These are phyloP conservation scores for Lentinula guzmanii DNA, from an alignment of 768 basidiomycete species.

Conservation along the genomic window DNA sequence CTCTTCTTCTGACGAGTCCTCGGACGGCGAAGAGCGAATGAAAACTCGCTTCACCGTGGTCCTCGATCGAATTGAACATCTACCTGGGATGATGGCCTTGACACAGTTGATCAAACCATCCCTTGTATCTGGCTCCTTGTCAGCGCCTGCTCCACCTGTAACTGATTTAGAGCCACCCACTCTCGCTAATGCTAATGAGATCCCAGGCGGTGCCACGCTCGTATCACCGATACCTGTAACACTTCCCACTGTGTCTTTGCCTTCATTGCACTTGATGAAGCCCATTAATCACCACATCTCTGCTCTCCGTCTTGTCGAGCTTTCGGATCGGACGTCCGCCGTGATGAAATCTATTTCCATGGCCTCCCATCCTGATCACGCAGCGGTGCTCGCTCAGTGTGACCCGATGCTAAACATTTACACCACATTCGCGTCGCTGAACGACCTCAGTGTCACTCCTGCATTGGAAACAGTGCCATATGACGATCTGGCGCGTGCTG, in stretches of 20 bases:
- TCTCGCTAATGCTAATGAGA: not conserved
- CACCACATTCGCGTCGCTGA: constrained; percentile 70
- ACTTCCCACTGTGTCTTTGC: not conserved
- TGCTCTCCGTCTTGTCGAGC: constrained; percentile 80
- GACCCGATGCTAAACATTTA: constrained; percentile 73
- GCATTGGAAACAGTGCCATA: constrained; percentile 70
- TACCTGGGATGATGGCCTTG: constrained; percentile 87
- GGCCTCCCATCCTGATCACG: constrained; percentile 40
- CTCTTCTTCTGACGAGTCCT: not conserved
- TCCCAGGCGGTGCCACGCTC: not conserved
- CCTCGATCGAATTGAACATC: constrained; percentile 83
- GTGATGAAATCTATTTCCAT: constrained; percentile 75
- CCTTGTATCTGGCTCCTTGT: constrained; percentile 7
- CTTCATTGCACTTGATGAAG: not conserved
- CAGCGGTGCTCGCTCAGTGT: constrained; percentile 27
- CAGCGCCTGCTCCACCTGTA: constrained; percentile 3
- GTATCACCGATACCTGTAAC: not conserved
- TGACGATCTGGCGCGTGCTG: constrained; percentile 66
- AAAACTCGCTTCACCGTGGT: constrained; percentile 70
- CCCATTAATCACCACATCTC: constrained; percentile 7
- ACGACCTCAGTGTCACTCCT: constrained; percentile 57
- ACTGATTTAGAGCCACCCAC: constrained; percentile 1
- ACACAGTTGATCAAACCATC: constrained; percentile 68
- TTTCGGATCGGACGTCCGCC: constrained; percentile 80
- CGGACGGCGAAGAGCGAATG: constrained; percentile 1